Percentiles rank a stretch among this genome's conserved stretches.
phyloP scores from a whole-genome alignment of 192 early-diverging fungal genomes.

The Podila epigama region DNA sequence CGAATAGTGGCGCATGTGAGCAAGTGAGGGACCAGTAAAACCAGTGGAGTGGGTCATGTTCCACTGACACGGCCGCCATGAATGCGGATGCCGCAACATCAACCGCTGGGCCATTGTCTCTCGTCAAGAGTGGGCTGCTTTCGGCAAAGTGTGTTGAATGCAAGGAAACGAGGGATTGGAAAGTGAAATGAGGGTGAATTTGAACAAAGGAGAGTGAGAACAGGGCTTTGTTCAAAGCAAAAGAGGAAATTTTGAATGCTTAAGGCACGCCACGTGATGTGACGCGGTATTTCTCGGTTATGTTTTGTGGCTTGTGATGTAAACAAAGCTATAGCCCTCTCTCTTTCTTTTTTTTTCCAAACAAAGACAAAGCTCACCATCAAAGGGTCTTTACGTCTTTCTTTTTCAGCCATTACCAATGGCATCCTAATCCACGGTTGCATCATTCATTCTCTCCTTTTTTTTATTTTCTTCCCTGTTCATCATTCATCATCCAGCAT shows the following conservation, averaged over 20 bases:
- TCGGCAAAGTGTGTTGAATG: too few species aligned
- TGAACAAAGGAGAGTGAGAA: background rate
- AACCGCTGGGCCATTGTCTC: constrained; percentile 28
- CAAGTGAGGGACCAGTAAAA: background rate
- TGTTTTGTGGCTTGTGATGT: background rate
- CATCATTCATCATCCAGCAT: background rate
- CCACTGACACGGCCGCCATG: constrained; percentile 21
- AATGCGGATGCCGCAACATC: constrained; percentile 28
- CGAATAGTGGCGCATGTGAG: background rate
- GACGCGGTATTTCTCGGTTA: too few species aligned
- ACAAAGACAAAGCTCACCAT: background rate
- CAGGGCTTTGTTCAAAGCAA: too few species aligned
- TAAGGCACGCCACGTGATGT: too few species aligned
- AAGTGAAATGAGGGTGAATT: background rate
- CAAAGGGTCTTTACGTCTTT: background rate
- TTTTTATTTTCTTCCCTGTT: background rate
- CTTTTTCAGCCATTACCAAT: background rate
- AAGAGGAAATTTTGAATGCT: too few species aligned
- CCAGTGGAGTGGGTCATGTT: background rate
- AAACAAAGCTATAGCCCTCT: background rate
- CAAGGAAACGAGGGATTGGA: background rate
- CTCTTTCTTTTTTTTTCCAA: background rate
- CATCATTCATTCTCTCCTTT: background rate
- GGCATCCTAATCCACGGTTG: too few species aligned
- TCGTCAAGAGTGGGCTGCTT: too few species aligned